Evolutionary conservation across 2,329 filamentous ascomycete genomes (phyloP).

Genomic region (Colletotrichum tabaci): DNA sequence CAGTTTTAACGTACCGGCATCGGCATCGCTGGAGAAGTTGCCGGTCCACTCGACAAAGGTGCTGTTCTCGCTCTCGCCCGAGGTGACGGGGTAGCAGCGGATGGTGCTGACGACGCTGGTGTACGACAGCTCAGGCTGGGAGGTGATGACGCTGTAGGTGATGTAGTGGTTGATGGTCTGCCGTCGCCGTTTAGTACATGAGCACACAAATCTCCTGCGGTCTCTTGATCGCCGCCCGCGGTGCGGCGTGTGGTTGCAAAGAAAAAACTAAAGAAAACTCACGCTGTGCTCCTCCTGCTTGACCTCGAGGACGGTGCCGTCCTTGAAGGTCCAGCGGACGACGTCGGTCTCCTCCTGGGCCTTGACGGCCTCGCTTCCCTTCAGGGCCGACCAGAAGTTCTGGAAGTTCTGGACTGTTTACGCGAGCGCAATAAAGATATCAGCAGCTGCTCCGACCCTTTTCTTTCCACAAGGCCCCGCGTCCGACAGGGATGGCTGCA

Average conservation of each 20-base stretch:
- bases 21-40: conserved; percentile 79
- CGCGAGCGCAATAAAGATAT: neutral
- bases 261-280: conserved; percentile 47
- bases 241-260: no score
- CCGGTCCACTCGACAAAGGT: conserved; percentile 80
- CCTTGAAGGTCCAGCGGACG: conserved; percentile 80
- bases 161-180: conserved; percentile 82
- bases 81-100: conserved; percentile 76
- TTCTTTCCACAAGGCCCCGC: neutral
- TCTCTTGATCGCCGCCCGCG: no score
- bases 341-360: conserved; percentile 76
- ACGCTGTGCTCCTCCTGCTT: conserved; percentile 85
- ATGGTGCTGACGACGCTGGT: conserved; percentile 78
- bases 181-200: neutral
- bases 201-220: no score
- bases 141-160: conserved; percentile 80
- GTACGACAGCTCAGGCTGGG: conserved; percentile 76
- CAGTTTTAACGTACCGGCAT: conserved; percentile 68
- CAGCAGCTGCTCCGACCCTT: neutral
- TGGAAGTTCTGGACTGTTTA: conserved; percentile 70
- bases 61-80: conserved; percentile 73
- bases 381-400: conserved; percentile 76
- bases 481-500: neutral
- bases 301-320: conserved; percentile 77
- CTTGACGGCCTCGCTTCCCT: conserved; percentile 75